These are phyloP conservation scores for Lupinus albus DNA, from an alignment of 306 rosid genomes.

Conservation along the genomic window DNA sequence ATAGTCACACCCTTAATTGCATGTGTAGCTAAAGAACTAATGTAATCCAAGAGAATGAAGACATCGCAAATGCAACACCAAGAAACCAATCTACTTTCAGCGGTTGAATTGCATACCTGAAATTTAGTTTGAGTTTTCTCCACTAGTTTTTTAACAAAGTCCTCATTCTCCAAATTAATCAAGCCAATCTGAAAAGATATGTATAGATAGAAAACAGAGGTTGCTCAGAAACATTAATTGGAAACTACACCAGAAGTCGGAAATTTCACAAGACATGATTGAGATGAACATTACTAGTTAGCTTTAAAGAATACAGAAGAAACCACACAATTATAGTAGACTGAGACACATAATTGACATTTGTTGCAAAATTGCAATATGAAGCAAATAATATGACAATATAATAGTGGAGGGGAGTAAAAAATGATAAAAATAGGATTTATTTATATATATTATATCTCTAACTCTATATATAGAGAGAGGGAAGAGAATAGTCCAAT, in stretches of 20 bases:
- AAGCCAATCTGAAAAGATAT: conserved; percentile 70
- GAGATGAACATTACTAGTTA: conserved; percentile 13
- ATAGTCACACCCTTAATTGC: conserved; percentile 11
- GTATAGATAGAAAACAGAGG: conserved; percentile 13
- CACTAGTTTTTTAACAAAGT: conserved; percentile 67
- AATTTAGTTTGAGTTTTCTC: conserved; percentile 62
- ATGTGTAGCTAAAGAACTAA: conserved; percentile 18
- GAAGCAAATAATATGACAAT: conserved; percentile 7
- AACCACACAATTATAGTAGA: conserved; percentile 21
- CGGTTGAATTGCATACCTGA: conserved; percentile 65
- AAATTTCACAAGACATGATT: conserved; percentile 25
- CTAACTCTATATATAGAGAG: too few species aligned
- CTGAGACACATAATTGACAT: conserved; percentile 21
- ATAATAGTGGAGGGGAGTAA: not conserved
- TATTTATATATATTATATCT: too few species aligned
- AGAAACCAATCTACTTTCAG: conserved; percentile 29
- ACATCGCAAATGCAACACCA: conserved; percentile 27
- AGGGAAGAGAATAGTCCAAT: too few species aligned
- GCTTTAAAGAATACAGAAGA: conserved; percentile 6
- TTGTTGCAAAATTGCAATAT: conserved; percentile 3
- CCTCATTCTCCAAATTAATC: conserved; percentile 85
- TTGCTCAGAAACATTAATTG: conserved; percentile 28
- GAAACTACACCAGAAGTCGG: conserved; percentile 6
- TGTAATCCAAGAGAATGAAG: conserved; percentile 13
- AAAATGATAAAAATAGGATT: too few species aligned